Percentiles rank a stretch among this genome's conserved stretches.
Conservation (phyloP, 208 protist genomes). For the Trichomonas gallinae region DNA sequence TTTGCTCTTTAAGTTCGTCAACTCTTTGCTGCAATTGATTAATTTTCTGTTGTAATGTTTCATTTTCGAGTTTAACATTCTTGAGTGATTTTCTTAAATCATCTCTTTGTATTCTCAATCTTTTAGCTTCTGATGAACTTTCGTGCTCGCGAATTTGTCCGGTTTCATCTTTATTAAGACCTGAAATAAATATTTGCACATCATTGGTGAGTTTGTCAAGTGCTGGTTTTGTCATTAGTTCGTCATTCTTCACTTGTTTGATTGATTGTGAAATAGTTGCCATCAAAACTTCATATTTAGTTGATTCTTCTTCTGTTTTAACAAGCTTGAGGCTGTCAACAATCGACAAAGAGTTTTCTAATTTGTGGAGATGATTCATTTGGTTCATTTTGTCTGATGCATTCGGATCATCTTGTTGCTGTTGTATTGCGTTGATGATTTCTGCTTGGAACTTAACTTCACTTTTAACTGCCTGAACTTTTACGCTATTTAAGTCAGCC, state of each 20-base stretch:
- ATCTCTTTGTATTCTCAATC: slow-evolving; percentile 22
- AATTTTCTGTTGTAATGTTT: neutral
- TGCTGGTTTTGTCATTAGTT: neutral
- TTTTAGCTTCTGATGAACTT: neutral
- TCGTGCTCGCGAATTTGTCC: neutral
- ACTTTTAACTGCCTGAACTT: neutral
- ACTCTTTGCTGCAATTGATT: neutral
- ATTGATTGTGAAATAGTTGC: neutral
- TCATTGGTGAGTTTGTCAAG: neutral
- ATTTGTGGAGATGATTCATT: neutral
- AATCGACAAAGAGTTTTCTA: neutral
- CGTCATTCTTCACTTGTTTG: neutral
- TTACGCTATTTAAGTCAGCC: neutral
- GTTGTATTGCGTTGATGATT: neutral
- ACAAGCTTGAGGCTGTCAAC: neutral
- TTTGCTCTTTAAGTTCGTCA: neutral
- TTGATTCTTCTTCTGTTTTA: neutral
- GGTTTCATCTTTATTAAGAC: neutral
- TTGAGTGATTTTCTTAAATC: neutral
- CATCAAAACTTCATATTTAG: neutral
- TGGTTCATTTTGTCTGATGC: neutral
- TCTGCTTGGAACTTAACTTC: neutral
- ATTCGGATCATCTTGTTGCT: neutral
- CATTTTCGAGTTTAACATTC: neutral
- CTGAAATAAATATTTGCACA: neutral